Evolutionary conservation across 192 early-diverging fungal genomes (phyloP).

Genomic region (Backusella westeae): DNA sequence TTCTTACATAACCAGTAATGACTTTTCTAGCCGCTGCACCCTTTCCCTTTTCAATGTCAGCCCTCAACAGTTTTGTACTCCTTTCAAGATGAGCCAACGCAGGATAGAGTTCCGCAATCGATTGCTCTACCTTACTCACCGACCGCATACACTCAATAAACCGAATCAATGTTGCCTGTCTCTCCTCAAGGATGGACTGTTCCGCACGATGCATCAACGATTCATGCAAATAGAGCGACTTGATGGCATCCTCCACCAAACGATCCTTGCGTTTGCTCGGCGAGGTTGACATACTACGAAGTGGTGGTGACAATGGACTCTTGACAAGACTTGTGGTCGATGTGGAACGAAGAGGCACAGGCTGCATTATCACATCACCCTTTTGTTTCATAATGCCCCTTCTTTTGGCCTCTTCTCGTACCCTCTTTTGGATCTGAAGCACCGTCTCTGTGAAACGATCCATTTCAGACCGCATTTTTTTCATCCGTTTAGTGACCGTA

Average conservation of each 20-base stretch:
- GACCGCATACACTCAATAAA: constrained; percentile 2
- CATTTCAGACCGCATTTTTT: not conserved
- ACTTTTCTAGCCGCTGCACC: not conserved
- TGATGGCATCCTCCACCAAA: not conserved
- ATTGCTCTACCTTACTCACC: constrained; percentile 6
- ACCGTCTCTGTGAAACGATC: constrained; percentile 3
- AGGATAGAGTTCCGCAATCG: constrained; percentile 2
- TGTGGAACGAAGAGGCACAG: not conserved
- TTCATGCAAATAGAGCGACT: constrained; percentile 1
- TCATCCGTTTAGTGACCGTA: not conserved
- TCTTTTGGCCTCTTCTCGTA: not conserved
- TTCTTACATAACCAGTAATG: constrained; percentile 10
- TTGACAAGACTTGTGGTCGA: not conserved
- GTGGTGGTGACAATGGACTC: not conserved
- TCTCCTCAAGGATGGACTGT: not conserved
- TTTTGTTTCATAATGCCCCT: not conserved
- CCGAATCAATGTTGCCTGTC: not conserved
- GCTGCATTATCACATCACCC: not conserved
- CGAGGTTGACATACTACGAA: not conserved
- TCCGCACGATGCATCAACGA: constrained; percentile 1
- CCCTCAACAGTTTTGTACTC: not conserved
- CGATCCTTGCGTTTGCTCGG: not conserved
- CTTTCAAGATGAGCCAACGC: not conserved
- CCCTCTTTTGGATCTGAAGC: not conserved
- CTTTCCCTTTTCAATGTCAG: constrained; percentile 4